These are phyloP conservation scores for Clarkia xantiana DNA, from an alignment of 345 rosid genomes.

Conservation along the genomic window DNA sequence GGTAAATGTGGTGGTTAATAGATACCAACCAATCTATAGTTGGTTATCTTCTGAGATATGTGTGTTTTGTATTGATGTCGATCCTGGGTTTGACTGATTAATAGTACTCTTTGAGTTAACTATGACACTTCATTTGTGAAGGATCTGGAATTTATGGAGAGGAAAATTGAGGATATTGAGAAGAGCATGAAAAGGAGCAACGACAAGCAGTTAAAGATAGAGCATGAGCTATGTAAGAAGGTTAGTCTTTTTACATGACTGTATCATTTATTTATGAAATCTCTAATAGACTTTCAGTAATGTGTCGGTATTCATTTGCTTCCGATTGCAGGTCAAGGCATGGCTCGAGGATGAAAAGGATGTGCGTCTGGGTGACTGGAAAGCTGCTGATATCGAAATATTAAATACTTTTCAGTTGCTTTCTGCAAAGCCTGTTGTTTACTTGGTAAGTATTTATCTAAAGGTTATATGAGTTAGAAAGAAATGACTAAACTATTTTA, in stretches of 20 bases:
- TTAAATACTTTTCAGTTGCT: slow-evolving; percentile 89
- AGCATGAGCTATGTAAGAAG: slow-evolving; percentile 49
- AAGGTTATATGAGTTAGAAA: too few species aligned
- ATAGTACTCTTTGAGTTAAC: too few species aligned
- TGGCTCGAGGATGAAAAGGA: slow-evolving; percentile 79
- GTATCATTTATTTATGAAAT: neutral
- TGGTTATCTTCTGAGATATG: too few species aligned
- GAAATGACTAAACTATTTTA: too few species aligned
- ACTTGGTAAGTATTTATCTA: slow-evolving; percentile 40
- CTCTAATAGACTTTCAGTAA: too few species aligned
- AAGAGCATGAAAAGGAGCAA: slow-evolving; percentile 99
- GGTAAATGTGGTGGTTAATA: too few species aligned
- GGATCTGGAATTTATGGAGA: slow-evolving; percentile 85
- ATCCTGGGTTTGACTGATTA: too few species aligned
- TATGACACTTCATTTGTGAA: too few species aligned
- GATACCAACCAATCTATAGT: too few species aligned
- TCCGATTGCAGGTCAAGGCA: slow-evolving; percentile 50
- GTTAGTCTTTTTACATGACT: slow-evolving; percentile 17
- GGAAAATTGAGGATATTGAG: slow-evolving; percentile 72
- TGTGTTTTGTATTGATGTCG: too few species aligned
- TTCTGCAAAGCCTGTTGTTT: slow-evolving; percentile 92
- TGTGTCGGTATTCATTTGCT: too few species aligned
- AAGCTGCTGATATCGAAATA: slow-evolving; percentile 88
- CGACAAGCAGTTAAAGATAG: slow-evolving; percentile 78
- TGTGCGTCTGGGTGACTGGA: slow-evolving; percentile 93